Evolutionary conservation across 257 asterid genomes (phyloP), one percentile per base, ranked within the genome.

Genomic region (Verbena officinalis): DNA sequence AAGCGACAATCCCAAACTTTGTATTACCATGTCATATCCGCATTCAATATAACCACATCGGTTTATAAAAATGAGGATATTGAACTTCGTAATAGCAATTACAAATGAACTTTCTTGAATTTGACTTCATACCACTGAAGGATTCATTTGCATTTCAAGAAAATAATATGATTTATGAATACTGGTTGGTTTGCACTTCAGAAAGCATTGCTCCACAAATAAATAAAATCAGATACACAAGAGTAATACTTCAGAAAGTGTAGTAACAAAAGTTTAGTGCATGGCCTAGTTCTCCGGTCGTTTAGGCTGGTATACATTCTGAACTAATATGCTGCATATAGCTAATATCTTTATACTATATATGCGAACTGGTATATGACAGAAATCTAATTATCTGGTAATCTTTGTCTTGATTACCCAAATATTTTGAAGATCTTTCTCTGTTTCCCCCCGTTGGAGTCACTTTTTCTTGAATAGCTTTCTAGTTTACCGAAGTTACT

Each of bases 1-100:
- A 30, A 30, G 40, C 16, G 23, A 45, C 10, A 34, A 39, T 55
- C 22, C 64, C 69, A 31, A 50, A 42, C 21, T 43, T 31, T 51
- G 36, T 33, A 58, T 57, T 33, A 57, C 42, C 23, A 34, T 27
- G 49, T 22, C 30, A 43, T 40, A 46, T 3, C 45, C 60, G 15
- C 42, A 20, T 14, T 24, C 17, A 22, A 24, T 20, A 62, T 40
- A 17, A 54, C 38, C 14, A 1, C 17, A 49, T 55, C 22, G 3
- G n/a, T 27, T 39, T 8, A 15, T 12, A 19, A n/a, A 55, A 43
- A 39, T 23, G n/a, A 17, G 36, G 36, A 7, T 30, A 30, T 30
- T 30, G 36, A 36, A 36, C 40, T 27, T 27, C 33, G 2, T 27
- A 27, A 2, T 5, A 27, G 33, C 33, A 27, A 27, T 27, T 5